phyloP scores from a whole-genome alignment of 805 yeast genomes.

The Groenewaldozyma salmanticensis region DNA sequence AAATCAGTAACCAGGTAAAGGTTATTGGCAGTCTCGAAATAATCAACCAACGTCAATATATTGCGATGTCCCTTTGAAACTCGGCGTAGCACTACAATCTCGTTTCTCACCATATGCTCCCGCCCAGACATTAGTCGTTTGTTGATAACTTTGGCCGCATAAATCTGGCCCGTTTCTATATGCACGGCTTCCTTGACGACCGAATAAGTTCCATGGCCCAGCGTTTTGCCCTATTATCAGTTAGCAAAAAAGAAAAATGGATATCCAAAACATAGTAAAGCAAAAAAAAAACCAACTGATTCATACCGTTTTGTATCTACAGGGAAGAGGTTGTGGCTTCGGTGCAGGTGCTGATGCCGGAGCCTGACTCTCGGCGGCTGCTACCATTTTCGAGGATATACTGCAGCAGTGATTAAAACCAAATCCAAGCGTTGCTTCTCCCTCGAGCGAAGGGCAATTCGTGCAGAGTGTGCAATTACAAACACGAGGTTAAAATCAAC shows the following conservation, averaged over 20 bases:
- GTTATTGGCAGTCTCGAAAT: constrained; percentile 55
- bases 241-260: constrained; percentile 14
- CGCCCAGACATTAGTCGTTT: constrained; percentile 43
- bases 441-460: no score
- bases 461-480: no score
- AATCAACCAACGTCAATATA: constrained; percentile 54
- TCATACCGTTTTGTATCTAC: constrained; percentile 18
- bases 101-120: constrained; percentile 50
- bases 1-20: constrained; percentile 52
- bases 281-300: no score
- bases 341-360: constrained; percentile 1
- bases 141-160: constrained; percentile 46
- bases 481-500: no score
- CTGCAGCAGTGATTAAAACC: no score
- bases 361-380: no score
- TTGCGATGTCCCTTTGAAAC: constrained; percentile 43
- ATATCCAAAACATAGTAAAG: no score
- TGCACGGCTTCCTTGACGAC: constrained; percentile 35
- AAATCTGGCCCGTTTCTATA: constrained; percentile 33
- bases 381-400: no score
- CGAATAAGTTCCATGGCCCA: constrained; percentile 37
- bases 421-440: no score
- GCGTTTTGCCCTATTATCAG: no score
- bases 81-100: constrained; percentile 45
- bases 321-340: constrained; percentile 19